These are phyloP conservation scores for Takashimella koratensis DNA, from an alignment of 1,284 basidiomycete genomes.

Conservation along the genomic window DNA sequence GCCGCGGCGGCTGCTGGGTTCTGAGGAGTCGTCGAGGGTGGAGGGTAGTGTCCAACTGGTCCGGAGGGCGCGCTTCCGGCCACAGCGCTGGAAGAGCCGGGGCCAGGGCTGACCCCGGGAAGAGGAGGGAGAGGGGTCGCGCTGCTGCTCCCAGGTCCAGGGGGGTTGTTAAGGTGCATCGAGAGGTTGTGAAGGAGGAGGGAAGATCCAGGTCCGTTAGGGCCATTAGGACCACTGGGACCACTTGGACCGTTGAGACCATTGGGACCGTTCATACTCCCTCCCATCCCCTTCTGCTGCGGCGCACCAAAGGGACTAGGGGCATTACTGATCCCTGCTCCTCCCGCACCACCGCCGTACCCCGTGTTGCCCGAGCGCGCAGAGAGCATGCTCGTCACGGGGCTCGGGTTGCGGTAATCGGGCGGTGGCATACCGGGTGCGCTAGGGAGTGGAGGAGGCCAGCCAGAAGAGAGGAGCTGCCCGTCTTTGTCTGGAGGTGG, in stretches of 20 bases:
- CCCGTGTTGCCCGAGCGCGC: not conserved
- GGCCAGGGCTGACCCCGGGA: constrained; percentile 10
- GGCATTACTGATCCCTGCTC: not conserved
- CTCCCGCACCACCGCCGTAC: not conserved
- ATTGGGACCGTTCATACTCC: not conserved
- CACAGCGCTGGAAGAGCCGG: constrained; percentile 3
- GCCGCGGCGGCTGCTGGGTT: constrained; percentile 3
- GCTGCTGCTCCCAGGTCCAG: constrained; percentile 33
- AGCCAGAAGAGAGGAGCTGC: not conserved
- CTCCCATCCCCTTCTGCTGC: not conserved
- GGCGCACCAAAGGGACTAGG: not conserved
- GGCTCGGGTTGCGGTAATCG: not conserved
- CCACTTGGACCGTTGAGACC: not conserved
- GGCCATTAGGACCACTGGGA: constrained; percentile 3
- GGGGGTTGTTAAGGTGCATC: constrained; percentile 50
- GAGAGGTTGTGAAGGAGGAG: constrained; percentile 47
- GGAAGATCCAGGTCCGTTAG: constrained; percentile 19
- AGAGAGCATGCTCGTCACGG: not conserved
- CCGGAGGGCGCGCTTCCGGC: not conserved
- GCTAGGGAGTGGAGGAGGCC: not conserved
- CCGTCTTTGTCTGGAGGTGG: not conserved
- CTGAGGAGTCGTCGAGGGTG: constrained; percentile 5
- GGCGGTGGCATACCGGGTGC: not conserved
- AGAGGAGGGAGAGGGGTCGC: constrained; percentile 18
- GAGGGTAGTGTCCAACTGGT: constrained; percentile 1